Percentiles rank a stretch among this genome's conserved stretches.
These are phyloP conservation scores for Bretschneidera sinensis DNA, from an alignment of 345 rosid species.

Conservation along the genomic window DNA sequence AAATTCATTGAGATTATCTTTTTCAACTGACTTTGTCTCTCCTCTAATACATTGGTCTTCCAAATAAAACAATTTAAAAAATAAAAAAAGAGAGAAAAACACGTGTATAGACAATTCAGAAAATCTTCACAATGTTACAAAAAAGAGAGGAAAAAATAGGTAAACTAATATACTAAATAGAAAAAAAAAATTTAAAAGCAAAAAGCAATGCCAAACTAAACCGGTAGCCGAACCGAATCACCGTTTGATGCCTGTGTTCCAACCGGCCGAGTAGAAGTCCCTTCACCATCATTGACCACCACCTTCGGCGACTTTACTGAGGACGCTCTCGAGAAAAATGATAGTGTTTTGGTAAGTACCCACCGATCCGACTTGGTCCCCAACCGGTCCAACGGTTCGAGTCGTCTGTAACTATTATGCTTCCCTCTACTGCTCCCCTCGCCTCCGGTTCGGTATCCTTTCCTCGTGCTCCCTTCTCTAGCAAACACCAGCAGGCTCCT, in stretches of 20 bases:
- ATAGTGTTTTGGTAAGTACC: constrained; percentile 38
- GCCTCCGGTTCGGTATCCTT: constrained; percentile 32
- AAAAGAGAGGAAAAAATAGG: constrained; percentile 4
- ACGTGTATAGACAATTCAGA: constrained; percentile 18
- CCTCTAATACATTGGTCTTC: constrained; percentile 7
- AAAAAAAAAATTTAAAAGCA: neutral
- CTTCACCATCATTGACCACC: constrained; percentile 33
- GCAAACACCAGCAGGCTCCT: constrained; percentile 53
- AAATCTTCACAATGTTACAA: constrained; percentile 6
- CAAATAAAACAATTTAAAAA: constrained; percentile 10
- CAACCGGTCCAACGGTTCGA: constrained; percentile 1
- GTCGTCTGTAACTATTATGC: constrained; percentile 5
- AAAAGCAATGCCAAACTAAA: constrained; percentile 29
- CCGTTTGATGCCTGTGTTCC: constrained; percentile 18
- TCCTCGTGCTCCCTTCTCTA: constrained; percentile 45
- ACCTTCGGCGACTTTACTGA: constrained; percentile 41
- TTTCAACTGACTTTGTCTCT: constrained; percentile 11
- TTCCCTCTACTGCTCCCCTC: constrained; percentile 39
- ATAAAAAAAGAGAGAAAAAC: neutral
- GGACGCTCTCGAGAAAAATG: constrained; percentile 47
- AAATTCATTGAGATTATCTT: neutral
- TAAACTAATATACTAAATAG: neutral
- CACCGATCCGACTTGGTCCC: constrained; percentile 45
- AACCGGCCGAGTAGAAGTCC: constrained; percentile 21
- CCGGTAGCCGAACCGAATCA: constrained; percentile 47